A percentile compares a stretch with the other conserved stretches of the same genome.
These are phyloP conservation scores for Echeveria elegans DNA, from an alignment of 164 flowering plant species.

Conservation along the genomic window DNA sequence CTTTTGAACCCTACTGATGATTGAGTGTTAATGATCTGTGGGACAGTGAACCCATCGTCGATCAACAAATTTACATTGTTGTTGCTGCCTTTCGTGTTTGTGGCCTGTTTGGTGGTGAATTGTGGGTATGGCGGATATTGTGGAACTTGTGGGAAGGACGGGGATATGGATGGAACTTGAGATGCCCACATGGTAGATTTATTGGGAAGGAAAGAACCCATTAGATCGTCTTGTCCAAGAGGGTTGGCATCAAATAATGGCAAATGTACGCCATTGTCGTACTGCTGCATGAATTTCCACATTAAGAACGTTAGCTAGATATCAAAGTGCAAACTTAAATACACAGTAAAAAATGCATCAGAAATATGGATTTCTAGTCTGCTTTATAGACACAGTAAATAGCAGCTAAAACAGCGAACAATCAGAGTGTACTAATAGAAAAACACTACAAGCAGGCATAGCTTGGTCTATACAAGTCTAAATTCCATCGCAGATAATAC, in stretches of 20 bases:
- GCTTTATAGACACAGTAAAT: no score
- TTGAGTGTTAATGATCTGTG: constrained; percentile 49
- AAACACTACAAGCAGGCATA: background rate
- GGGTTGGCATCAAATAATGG: background rate
- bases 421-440: background rate
- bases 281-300: background rate
- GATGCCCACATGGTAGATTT: constrained; percentile 33
- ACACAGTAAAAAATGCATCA: no score
- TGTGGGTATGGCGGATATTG: constrained; percentile 8
- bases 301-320: background rate
- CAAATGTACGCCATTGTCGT: background rate
- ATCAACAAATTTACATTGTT: constrained; percentile 14
- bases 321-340: no score
- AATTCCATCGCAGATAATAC: background rate
- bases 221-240: background rate
- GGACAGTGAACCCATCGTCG: constrained; percentile 61
- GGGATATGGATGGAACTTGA: constrained; percentile 5
- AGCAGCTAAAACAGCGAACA: background rate
- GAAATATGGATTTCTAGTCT: no score
- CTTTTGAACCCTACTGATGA: constrained; percentile 31
- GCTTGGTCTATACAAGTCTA: background rate
- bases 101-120: constrained; percentile 20
- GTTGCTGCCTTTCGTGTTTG: constrained; percentile 17
- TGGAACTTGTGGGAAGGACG: constrained; percentile 40
- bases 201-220: constrained; percentile 23